These are phyloP conservation scores for Xylariaceae sp. DNA, from an alignment of 2,329 filamentous ascomycete genomes.

Conservation along the genomic window DNA sequence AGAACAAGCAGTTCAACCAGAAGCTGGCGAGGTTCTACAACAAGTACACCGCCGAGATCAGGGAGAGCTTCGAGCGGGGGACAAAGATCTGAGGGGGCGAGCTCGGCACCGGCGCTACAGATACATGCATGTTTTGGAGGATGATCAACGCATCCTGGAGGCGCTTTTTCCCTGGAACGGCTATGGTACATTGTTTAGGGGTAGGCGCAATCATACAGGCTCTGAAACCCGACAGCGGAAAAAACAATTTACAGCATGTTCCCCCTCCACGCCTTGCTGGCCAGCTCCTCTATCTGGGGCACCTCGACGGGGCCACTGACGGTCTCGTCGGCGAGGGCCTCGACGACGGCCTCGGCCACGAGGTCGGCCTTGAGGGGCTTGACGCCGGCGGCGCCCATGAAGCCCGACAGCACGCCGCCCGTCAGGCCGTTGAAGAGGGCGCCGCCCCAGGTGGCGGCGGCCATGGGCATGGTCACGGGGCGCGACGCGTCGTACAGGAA, in stretches of 20 bases:
- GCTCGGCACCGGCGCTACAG: too few relatives aligned
- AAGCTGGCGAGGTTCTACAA: constrained; percentile 95
- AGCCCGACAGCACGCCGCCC: constrained; percentile 63
- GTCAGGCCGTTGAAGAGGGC: constrained; percentile 70
- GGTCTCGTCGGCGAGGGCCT: constrained; percentile 68
- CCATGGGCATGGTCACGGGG: constrained; percentile 76
- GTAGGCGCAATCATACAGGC: too few relatives aligned
- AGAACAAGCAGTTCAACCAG: constrained; percentile 99
- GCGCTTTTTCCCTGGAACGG: too few relatives aligned
- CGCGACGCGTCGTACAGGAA: constrained; percentile 86
- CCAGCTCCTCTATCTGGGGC: constrained; percentile 72
- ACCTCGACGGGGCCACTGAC: constrained; percentile 72
- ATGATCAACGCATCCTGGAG: too few relatives aligned
- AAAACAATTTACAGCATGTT: constrained; percentile 26
- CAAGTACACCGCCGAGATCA: constrained; percentile 94
- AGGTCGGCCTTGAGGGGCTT: constrained; percentile 84
- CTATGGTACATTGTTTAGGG: constrained; percentile 23
- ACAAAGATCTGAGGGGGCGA: constrained; percentile 87
- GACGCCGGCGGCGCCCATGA: constrained; percentile 75
- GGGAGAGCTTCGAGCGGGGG: constrained; percentile 94
- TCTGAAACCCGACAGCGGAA: too few relatives aligned
- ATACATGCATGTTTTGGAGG: too few relatives aligned
- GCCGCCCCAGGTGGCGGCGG: constrained; percentile 66
- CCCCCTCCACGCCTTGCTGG: constrained; percentile 78
- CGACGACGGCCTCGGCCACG: constrained; percentile 83